Percentiles rank a stretch among this genome's conserved stretches.
phyloP scores from a whole-genome alignment of 176 grass and related monocot genomes.

The Stipa capillata region DNA sequence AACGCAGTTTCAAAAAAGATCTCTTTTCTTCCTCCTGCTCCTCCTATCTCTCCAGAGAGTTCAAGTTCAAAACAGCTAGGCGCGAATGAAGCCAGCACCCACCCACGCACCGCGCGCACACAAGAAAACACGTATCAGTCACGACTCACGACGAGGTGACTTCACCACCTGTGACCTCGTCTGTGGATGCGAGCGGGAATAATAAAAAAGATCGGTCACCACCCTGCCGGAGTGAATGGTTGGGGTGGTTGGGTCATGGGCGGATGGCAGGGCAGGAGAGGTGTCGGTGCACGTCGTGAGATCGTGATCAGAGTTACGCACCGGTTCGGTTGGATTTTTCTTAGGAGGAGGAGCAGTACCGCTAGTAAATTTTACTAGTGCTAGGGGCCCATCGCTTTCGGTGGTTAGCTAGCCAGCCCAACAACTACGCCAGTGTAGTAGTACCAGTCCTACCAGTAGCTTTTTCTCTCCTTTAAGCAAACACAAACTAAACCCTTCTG shows the following conservation, averaged over 20 bases:
- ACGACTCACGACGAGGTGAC: not conserved
- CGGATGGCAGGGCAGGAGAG: not conserved
- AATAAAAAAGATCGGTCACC: not conserved
- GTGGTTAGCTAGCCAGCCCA: conserved; percentile 27
- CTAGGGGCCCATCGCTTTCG: conserved; percentile 9
- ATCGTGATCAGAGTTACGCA: conserved; percentile 6
- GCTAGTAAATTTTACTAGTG: conserved; percentile 19
- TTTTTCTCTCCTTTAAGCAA: conserved; percentile 27
- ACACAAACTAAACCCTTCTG: conserved; percentile 17
- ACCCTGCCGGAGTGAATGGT: conserved; percentile 1
- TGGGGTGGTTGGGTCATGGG: conserved; percentile 9
- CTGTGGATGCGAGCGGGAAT: not conserved
- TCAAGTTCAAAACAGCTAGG: conserved; percentile 38
- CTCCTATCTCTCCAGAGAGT: not conserved
- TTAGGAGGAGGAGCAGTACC: no score
- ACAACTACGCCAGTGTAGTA: conserved; percentile 13
- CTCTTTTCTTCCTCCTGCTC: not conserved
- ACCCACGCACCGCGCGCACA: not conserved
- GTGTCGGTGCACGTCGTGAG: conserved; percentile 27
- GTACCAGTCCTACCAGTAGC: not conserved
- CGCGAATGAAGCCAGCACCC: not conserved
- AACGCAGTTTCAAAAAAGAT: not conserved
- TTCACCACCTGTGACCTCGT: not conserved
- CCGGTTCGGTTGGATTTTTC: not conserved
- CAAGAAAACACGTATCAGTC: not conserved